Evolutionary conservation across 768 basidiomycete species (phyloP), one percentile per base, ranked within the genome.

Genomic region (Termitomyces sp.): DNA sequence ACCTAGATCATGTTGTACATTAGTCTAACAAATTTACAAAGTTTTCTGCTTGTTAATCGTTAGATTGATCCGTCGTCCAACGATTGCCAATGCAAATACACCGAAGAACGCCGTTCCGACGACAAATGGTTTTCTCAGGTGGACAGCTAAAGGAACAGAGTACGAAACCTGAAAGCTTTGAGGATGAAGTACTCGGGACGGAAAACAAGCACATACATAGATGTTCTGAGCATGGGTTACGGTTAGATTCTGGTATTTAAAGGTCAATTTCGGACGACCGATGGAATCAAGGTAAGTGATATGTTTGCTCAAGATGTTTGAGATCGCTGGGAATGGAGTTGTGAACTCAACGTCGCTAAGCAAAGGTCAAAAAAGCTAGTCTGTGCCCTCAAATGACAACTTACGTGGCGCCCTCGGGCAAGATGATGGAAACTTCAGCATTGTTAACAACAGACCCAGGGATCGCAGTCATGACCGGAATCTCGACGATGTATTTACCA

Each of bases 321-420:
- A 75, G 54, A 85, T 71, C 13, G 92, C 81, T 6, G 87, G 77
- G 80, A 95, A 98, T 1, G 96, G 95, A 8, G 86, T 76, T 45
- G 73, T 75, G 51, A 91, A 83, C 60, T 87, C 79, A 60, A 97
- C 76, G 65, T 95, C 86, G 54, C 96, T 98, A 66, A 28, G 55
- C 26, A 55, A 5, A 52, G 22, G 16, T 63, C 37, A 49, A 48
- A 22, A 36, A 22, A 64, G 29, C 33, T 51, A 42, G 49, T 29
- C 50, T 24, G 33, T 24, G 36, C 13, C 18, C 20, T 54, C 7
- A 61, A n/a, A 41, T 22, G 54, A 24, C 31, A 7, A 79, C 94
- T 79, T 67, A 97, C 95, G 79, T 89, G 33, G 95, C 94, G n/a
- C 94, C 95, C 70, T 99, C 97, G 2, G 96, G 96, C 26, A 99